Evolutionary conservation across 352 stramenopile species (phyloP).

Genomic region (Thalassiosira ordinaria): DNA sequence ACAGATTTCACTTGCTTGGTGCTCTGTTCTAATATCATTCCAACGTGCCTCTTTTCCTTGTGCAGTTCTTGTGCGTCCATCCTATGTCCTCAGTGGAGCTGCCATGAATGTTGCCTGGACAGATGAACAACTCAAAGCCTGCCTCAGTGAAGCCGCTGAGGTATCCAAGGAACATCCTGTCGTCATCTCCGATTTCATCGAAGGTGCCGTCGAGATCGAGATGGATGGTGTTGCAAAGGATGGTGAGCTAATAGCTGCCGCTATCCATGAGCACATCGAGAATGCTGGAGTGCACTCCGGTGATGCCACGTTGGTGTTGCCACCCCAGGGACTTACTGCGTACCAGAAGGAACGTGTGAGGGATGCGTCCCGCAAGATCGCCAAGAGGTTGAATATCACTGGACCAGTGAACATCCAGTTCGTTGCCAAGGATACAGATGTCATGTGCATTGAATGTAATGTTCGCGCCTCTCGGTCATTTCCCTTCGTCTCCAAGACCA

Average conservation of each 20-base stretch:
- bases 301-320: slow-evolving; percentile 91
- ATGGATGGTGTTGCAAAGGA: slow-evolving; percentile 91
- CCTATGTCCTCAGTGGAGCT: slow-evolving; percentile 96
- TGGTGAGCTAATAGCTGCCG: slow-evolving; percentile 89
- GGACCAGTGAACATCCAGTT: slow-evolving; percentile 97
- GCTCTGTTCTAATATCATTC: too few relatives aligned
- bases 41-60: too few relatives aligned
- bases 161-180: slow-evolving; percentile 96
- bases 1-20: background rate
- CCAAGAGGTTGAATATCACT: slow-evolving; percentile 93
- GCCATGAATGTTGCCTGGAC: slow-evolving; percentile 98
- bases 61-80: slow-evolving; percentile 95
- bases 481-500: slow-evolving; percentile 95
- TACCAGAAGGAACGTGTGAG: slow-evolving; percentile 86
- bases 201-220: slow-evolving; percentile 93
- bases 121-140: slow-evolving; percentile 90
- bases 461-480: slow-evolving; percentile 93
- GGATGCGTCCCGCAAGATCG: slow-evolving; percentile 90
- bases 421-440: slow-evolving; percentile 92
- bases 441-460: slow-evolving; percentile 96
- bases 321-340: slow-evolving; percentile 86
- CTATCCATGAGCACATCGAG: slow-evolving; percentile 93
- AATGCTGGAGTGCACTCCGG: slow-evolving; percentile 93
- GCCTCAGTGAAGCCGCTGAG: slow-evolving; percentile 91
- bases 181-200: slow-evolving; percentile 96